Conservation (phyloP, 805 yeast species). For the Candida stauntonica region DNA sequence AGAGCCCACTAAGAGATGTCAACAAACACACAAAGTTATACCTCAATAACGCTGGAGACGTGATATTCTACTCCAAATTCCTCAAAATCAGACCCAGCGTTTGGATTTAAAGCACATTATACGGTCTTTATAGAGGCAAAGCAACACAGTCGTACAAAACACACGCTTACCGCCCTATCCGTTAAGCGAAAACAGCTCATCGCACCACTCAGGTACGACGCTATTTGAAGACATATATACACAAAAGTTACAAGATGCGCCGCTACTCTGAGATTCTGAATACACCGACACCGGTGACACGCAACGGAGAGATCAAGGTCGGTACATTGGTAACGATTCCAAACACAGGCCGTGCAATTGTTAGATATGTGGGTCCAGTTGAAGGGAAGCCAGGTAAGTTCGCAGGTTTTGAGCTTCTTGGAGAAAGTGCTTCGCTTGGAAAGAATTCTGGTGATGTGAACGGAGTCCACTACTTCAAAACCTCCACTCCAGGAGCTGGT, state of each 20-base stretch:
- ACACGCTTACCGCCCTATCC: too few species aligned
- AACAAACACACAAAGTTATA: too few species aligned
- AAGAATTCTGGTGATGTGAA: slow-evolving; percentile 82
- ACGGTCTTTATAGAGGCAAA: too few species aligned
- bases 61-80: too few species aligned
- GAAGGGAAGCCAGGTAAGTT: slow-evolving; percentile 68
- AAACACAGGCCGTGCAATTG: slow-evolving; percentile 62
- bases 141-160: too few species aligned
- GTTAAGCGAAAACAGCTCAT: too few species aligned
- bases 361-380: slow-evolving; percentile 70
- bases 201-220: too few species aligned
- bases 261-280: slow-evolving; percentile 24
- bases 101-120: too few species aligned
- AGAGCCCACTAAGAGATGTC: too few species aligned
- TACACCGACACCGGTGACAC: slow-evolving; percentile 23
- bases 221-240: too few species aligned
- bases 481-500: slow-evolving; percentile 63
- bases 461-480: slow-evolving; percentile 66
- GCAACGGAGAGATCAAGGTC: slow-evolving; percentile 12
- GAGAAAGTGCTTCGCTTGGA: slow-evolving; percentile 60
- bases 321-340: slow-evolving; percentile 43
- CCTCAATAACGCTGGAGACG: too few species aligned
- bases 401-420: slow-evolving; percentile 86
- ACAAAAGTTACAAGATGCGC: slow-evolving; percentile 14
- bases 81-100: too few species aligned